Conservation (phyloP, 2,329 filamentous ascomycete genomes). For the Aureobasidium lini region DNA sequence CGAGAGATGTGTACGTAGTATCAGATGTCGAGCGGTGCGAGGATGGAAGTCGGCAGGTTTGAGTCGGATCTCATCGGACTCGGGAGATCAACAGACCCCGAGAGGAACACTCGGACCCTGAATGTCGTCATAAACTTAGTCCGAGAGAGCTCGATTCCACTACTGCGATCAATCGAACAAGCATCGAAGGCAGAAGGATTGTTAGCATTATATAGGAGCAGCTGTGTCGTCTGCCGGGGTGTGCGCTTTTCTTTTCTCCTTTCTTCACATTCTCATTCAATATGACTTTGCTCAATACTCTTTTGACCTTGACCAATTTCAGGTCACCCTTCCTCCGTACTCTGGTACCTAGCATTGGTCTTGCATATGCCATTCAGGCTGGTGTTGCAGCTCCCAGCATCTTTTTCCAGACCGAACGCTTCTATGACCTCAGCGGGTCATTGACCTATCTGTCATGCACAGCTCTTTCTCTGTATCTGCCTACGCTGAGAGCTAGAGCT, state of each 20-base stretch:
- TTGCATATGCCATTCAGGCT: constrained; percentile 57
- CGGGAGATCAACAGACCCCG: constrained; percentile 5
- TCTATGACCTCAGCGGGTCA: constrained; percentile 62
- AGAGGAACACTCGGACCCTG: background rate
- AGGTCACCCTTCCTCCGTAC: constrained; percentile 55
- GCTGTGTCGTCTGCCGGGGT: background rate
- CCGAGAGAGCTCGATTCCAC: background rate
- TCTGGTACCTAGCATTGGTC: constrained; percentile 52
- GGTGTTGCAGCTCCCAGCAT: constrained; percentile 58
- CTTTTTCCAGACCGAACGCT: constrained; percentile 52
- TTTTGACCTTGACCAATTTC: constrained; percentile 56
- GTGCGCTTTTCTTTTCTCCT: background rate
- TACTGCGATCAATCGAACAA: background rate
- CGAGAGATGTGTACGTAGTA: too few species aligned
- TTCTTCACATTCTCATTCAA: constrained; percentile 2
- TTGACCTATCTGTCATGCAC: constrained; percentile 60
- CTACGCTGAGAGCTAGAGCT: constrained; percentile 48
- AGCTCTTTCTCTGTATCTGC: constrained; percentile 54
- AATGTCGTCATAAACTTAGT: background rate
- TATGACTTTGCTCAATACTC: constrained; percentile 34
- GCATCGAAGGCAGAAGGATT: constrained; percentile 10
- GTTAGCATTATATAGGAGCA: background rate
- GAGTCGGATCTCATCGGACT: background rate
- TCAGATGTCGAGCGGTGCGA: too few species aligned
- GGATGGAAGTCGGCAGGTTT: too few species aligned